Conservation (phyloP, 139 green algal species). For the Diplosphaera chodatii region DNA sequence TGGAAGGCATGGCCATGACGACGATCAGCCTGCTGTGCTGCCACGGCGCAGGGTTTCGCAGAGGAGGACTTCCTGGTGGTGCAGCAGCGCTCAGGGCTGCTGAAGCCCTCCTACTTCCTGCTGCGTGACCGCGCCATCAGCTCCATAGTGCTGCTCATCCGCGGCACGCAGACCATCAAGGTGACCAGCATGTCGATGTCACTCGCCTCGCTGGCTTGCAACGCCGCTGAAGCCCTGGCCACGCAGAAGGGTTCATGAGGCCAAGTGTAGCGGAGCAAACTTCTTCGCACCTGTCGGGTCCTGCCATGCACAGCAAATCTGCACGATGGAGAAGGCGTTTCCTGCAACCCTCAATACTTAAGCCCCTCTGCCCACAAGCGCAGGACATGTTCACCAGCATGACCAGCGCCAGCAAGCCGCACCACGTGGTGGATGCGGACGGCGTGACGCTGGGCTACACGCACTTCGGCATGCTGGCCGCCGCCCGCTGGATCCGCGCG, state of each 20-base stretch:
- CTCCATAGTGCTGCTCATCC: constrained; percentile 64
- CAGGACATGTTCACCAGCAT: constrained; percentile 33
- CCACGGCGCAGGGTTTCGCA: constrained; percentile 1
- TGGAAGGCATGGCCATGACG: too few species aligned
- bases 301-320: too few species aligned
- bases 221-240: too few species aligned
- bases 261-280: too few species aligned
- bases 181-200: too few species aligned
- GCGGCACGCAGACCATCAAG: constrained; percentile 75
- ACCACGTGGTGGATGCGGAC: constrained; percentile 61
- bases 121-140: constrained; percentile 46
- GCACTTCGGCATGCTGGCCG: constrained; percentile 88
- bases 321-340: too few species aligned
- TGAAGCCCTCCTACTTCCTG: constrained; percentile 72
- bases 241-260: too few species aligned
- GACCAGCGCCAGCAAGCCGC: constrained; percentile 67
- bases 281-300: too few species aligned
- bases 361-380: too few species aligned
- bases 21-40: not conserved
- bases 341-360: too few species aligned
- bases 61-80: constrained; percentile 56
- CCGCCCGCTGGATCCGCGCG: constrained; percentile 65
- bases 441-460: constrained; percentile 71
- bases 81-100: constrained; percentile 55
- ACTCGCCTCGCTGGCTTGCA: too few species aligned